Percentiles rank a stretch among this genome's conserved stretches.
These are phyloP conservation scores for Aphanomyces euteiches DNA, from an alignment of 352 stramenopile species.

Conservation along the genomic window DNA sequence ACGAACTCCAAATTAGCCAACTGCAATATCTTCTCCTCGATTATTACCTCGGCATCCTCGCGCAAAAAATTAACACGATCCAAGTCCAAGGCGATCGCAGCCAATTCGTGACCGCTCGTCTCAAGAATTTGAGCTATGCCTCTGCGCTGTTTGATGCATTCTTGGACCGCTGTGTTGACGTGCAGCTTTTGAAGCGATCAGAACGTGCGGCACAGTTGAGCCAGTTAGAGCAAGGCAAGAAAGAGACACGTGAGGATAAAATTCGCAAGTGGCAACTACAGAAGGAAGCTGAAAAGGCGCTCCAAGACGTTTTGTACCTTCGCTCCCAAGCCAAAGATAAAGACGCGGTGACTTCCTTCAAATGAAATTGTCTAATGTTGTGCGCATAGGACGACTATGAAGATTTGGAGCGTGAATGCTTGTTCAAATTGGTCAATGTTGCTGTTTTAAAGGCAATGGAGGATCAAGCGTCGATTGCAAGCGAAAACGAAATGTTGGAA, in stretches of 20 bases:
- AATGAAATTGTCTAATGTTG: slow-evolving; percentile 39
- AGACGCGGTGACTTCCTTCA: slow-evolving; percentile 28
- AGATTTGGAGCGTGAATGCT: slow-evolving; percentile 65
- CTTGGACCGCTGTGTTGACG: slow-evolving; percentile 61
- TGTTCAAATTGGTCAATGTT: slow-evolving; percentile 78
- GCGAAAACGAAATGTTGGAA: slow-evolving; percentile 81
- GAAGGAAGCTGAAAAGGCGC: slow-evolving; percentile 68
- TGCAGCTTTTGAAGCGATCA: slow-evolving; percentile 75
- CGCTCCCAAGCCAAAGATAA: slow-evolving; percentile 23
- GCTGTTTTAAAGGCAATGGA: slow-evolving; percentile 73
- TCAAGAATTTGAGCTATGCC: slow-evolving; percentile 30
- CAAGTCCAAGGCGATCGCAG: slow-evolving; percentile 35
- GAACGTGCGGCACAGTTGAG: slow-evolving; percentile 59
- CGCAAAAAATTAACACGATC: slow-evolving; percentile 72
- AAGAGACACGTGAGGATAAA: slow-evolving; percentile 72
- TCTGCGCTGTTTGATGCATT: slow-evolving; percentile 61
- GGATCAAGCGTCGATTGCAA: slow-evolving; percentile 62
- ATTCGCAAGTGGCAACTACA: slow-evolving; percentile 77
- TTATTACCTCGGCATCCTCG: slow-evolving; percentile 75
- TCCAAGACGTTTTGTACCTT: slow-evolving; percentile 51
- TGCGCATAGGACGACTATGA: slow-evolving; percentile 56
- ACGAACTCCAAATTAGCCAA: slow-evolving; percentile 76
- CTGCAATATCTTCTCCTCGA: slow-evolving; percentile 79
- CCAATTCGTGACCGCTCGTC: slow-evolving; percentile 44
- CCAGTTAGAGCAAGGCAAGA: slow-evolving; percentile 63